phyloP scores from a whole-genome alignment of 1,284 basidiomycete genomes.

The Apiotrichum porosum region DNA sequence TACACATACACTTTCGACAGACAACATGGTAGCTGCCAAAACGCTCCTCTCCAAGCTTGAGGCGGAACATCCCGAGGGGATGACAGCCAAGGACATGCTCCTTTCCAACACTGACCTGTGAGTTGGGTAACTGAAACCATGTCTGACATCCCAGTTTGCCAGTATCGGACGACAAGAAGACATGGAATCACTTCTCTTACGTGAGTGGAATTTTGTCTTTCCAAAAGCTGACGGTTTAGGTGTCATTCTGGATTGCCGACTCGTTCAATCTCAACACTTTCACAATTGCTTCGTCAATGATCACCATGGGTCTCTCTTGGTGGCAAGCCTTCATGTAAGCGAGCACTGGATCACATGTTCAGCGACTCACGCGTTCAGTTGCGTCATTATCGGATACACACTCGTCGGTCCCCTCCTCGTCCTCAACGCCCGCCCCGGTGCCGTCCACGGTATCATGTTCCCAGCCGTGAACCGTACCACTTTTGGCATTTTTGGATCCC shows the following conservation, averaged over 20 bases:
- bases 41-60: constrained; percentile 48
- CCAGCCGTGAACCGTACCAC: constrained; percentile 68
- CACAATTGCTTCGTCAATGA: constrained; percentile 59
- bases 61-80: constrained; percentile 54
- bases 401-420: constrained; percentile 69
- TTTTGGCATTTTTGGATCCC: constrained; percentile 70
- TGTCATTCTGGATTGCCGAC: constrained; percentile 9
- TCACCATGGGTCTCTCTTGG: constrained; percentile 68
- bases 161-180: constrained; percentile 34
- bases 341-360: constrained; percentile 50
- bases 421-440: constrained; percentile 70
- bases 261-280: constrained; percentile 75
- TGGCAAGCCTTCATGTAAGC: constrained; percentile 56
- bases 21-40: no score
- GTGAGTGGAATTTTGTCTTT: constrained; percentile 8
- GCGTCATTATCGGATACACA: constrained; percentile 70
- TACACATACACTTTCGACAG: no score
- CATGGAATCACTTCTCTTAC: constrained; percentile 37
- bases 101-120: constrained; percentile 51
- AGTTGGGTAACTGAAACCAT: no score
- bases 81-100: constrained; percentile 56
- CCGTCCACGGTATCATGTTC: constrained; percentile 63
- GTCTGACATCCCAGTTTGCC: constrained; percentile 16
- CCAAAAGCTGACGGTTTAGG: neutral
- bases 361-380: constrained; percentile 46